phyloP scores from a whole-genome alignment of 257 asterid genomes.

The Fraxinus americana region DNA sequence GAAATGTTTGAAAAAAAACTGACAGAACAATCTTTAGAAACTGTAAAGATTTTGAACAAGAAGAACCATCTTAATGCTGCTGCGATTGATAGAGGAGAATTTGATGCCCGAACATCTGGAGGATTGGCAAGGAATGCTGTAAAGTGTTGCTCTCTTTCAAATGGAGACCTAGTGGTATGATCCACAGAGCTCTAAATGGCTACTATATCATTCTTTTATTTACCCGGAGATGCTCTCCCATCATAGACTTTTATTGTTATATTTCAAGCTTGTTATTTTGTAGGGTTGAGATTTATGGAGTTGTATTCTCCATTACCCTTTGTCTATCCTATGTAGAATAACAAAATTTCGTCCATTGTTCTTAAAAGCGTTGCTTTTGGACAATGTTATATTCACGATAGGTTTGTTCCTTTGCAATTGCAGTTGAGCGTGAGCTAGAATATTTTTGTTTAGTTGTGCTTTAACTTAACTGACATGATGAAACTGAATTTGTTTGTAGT shows the following conservation, averaged over 20 bases:
- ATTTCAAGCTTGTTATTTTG: conserved; percentile 16
- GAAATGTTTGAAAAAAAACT: conserved; percentile 45
- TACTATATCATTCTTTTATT: background rate
- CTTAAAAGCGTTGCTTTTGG: background rate
- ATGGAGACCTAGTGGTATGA: conserved; percentile 98
- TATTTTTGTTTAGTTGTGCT: background rate
- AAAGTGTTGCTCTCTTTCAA: conserved; percentile 78
- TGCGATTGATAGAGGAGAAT: conserved; percentile 74
- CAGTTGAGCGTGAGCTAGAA: conserved; percentile 14
- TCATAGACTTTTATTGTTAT: conserved; percentile 12
- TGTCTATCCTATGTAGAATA: conserved; percentile 15
- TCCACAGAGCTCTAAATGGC: conserved; percentile 26
- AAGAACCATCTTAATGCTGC: conserved; percentile 53
- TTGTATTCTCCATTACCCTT: conserved; percentile 11
- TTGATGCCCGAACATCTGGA: conserved; percentile 77
- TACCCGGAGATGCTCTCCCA: conserved; percentile 10
- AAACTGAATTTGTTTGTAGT: background rate
- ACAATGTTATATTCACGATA: background rate
- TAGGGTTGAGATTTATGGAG: conserved; percentile 12
- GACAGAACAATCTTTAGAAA: conserved; percentile 42
- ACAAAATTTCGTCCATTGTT: conserved; percentile 10
- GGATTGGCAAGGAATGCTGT: conserved; percentile 92
- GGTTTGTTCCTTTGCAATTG: conserved; percentile 15
- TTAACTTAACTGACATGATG: conserved; percentile 2
- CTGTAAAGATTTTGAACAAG: conserved; percentile 35